Conservation (phyloP, 805 yeast genomes). For the Tetrapisispora fleetii region DNA sequence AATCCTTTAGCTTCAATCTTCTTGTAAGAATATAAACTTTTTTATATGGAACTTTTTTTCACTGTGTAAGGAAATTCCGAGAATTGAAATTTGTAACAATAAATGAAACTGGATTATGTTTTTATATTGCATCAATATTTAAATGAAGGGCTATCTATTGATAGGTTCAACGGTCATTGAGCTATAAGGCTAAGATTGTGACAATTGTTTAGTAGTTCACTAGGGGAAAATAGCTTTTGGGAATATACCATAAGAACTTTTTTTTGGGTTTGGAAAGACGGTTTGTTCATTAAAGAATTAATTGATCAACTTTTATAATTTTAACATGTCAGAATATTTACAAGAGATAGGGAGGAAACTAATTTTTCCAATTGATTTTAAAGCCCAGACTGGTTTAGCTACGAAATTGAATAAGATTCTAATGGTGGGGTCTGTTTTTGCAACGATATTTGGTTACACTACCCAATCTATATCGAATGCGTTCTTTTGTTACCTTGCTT, state of each 20-base stretch:
- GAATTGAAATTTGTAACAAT: background rate
- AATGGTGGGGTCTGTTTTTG: constrained; percentile 22
- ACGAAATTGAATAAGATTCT: constrained; percentile 11
- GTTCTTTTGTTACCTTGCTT: constrained; percentile 32
- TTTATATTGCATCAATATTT: no score
- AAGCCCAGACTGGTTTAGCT: constrained; percentile 20
- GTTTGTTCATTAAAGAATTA: background rate
- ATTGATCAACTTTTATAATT: background rate
- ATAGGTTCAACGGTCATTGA: no score
- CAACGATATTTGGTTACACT: constrained; percentile 41
- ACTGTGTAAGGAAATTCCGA: background rate
- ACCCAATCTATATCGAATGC: constrained; percentile 36
- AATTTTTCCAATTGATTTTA: constrained; percentile 29
- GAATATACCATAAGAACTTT: no score
- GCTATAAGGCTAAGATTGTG: no score
- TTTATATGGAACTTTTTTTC: background rate
- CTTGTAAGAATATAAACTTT: no score
- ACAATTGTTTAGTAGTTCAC: no score
- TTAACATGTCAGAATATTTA: constrained; percentile 26
- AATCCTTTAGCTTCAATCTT: no score
- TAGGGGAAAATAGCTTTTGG: no score
- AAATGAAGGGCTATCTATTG: no score
- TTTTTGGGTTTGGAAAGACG: no score
- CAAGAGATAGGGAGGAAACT: constrained; percentile 20
- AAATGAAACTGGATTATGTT: no score